phyloP scores from a whole-genome alignment of 2,329 filamentous ascomycete genomes.

The Penicillium sp. region DNA sequence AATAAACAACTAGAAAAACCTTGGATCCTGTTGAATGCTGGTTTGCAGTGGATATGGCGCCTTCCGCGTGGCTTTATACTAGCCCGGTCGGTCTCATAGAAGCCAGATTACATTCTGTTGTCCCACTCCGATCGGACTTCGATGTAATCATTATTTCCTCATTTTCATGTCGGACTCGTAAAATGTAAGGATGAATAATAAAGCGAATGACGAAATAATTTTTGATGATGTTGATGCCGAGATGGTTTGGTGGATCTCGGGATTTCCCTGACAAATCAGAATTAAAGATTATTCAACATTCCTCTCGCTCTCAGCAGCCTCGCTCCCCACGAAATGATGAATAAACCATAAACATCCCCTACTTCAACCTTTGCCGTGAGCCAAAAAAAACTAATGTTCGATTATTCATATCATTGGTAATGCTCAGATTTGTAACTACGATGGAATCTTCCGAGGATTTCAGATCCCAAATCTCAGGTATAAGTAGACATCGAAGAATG shows the following conservation, averaged over 20 bases:
- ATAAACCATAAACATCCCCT: background rate
- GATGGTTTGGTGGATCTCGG: background rate
- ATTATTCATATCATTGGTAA: background rate
- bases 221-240: background rate
- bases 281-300: background rate
- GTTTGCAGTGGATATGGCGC: too few species aligned
- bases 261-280: background rate
- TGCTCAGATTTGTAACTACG: background rate
- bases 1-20: too few species aligned
- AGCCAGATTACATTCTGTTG: background rate
- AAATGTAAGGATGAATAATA: background rate
- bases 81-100: background rate
- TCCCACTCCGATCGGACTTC: background rate
- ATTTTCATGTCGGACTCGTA: background rate
- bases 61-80: too few species aligned
- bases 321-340: background rate
- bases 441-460: background rate
- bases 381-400: background rate
- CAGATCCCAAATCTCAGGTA: background rate
- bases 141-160: background rate
- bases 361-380: too few species aligned
- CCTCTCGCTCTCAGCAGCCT: background rate
- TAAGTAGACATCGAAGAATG: background rate
- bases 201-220: background rate
- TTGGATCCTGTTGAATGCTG: too few species aligned